phyloP scores from a whole-genome alignment of 179 eudicot species.

The Beta lomatogona region DNA sequence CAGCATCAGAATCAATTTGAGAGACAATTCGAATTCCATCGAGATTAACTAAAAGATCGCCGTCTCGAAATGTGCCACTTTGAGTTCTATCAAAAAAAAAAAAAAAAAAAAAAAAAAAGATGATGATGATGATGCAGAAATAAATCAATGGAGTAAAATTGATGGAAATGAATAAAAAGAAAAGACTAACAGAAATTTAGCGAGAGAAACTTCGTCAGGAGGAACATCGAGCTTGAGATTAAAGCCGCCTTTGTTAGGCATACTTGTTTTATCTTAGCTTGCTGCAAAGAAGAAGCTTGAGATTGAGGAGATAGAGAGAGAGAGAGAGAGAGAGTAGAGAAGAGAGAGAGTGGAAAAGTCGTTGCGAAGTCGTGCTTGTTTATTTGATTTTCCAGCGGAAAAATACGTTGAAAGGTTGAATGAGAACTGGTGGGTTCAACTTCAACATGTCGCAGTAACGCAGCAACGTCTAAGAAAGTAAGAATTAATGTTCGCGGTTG shows the following conservation, averaged over 20 bases:
- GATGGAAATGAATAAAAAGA: neutral
- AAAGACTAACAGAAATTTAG: constrained; percentile 59
- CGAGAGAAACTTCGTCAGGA: constrained; percentile 65
- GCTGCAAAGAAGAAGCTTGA: neutral
- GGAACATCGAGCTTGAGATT: constrained; percentile 74
- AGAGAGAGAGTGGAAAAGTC: too few relatives aligned
- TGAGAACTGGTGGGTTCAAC: neutral
- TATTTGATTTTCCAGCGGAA: neutral
- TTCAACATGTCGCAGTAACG: neutral
- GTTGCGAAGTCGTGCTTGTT: constrained; percentile 38
- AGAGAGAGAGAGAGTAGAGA: too few relatives aligned
- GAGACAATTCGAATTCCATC: constrained; percentile 86
- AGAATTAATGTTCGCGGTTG: too few relatives aligned
- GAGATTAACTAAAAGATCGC: constrained; percentile 85
- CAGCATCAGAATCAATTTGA: constrained; percentile 52
- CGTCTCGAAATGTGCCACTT: constrained; percentile 92
- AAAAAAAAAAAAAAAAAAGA: neutral
- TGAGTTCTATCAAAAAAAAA: constrained; percentile 49
- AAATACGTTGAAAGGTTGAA: neutral
- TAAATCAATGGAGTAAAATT: neutral
- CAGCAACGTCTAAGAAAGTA: too few relatives aligned
- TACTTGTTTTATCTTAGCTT: neutral
- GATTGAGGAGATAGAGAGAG: constrained; percentile 20
- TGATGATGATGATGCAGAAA: too few relatives aligned
- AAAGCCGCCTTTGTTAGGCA: constrained; percentile 45